Evolutionary conservation across 495 filamentous ascomycete genomes (phyloP).

Genomic region (Platismatia glauca): DNA sequence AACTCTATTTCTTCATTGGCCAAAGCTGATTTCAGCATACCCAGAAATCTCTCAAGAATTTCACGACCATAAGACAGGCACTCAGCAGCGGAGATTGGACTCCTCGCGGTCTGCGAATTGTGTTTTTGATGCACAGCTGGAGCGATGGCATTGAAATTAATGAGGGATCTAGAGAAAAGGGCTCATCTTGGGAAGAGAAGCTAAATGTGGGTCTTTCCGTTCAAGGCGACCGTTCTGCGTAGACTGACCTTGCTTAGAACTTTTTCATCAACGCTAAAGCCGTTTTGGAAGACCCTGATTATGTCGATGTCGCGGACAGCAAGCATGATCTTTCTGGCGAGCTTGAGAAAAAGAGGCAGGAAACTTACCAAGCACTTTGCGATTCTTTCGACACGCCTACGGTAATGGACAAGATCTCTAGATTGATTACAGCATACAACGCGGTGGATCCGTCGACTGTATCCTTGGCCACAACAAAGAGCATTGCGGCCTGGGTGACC

Average conservation of each 20-base stretch:
- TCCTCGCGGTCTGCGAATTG: slow-evolving; percentile 68
- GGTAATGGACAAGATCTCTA: slow-evolving; percentile 64
- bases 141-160: slow-evolving; percentile 88
- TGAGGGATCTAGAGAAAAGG: slow-evolving; percentile 63
- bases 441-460: slow-evolving; percentile 47
- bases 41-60: slow-evolving; percentile 83
- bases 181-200: slow-evolving; percentile 69
- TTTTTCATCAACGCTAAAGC: slow-evolving; percentile 74
- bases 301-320: not conserved
- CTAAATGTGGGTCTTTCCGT: slow-evolving; percentile 38
- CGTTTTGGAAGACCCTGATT: slow-evolving; percentile 30
- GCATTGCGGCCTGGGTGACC: slow-evolving; percentile 72
- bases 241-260: slow-evolving; percentile 36
- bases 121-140: slow-evolving; percentile 84
- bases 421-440: slow-evolving; percentile 68
- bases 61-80: slow-evolving; percentile 86
- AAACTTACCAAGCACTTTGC: slow-evolving; percentile 57
- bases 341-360: slow-evolving; percentile 55
- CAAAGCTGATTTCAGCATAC: not conserved
- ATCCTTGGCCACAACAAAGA: slow-evolving; percentile 30
- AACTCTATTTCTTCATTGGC: not conserved
- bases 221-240: not conserved
- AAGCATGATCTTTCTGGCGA: slow-evolving; percentile 27
- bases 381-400: slow-evolving; percentile 85
- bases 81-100: slow-evolving; percentile 69